Evolutionary conservation across 2,329 filamentous ascomycete species (phyloP).

Genomic region (Pyrenophora tritici-repentis): DNA sequence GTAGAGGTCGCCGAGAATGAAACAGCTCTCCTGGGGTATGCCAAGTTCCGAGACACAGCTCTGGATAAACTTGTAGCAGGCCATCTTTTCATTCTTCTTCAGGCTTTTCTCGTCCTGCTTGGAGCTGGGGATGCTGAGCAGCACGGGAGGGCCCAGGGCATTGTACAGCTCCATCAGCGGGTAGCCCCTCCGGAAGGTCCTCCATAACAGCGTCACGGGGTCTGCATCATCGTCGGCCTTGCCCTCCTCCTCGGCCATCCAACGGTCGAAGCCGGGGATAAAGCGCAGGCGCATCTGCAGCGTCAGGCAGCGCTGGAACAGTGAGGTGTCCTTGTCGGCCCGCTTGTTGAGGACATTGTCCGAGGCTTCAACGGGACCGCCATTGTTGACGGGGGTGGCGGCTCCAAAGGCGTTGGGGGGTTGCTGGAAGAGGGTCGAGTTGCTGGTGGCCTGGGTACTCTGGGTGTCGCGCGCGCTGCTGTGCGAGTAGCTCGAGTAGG

Average conservation of each 20-base stretch:
- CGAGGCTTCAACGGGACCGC: slow-evolving; percentile 73
- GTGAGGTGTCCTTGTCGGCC: slow-evolving; percentile 85
- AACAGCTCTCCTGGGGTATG: slow-evolving; percentile 80
- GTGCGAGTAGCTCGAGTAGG: slow-evolving; percentile 55
- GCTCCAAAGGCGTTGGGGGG: slow-evolving; percentile 30
- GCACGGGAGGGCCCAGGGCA: slow-evolving; percentile 71
- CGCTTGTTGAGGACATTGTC: slow-evolving; percentile 97
- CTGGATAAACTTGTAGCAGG: slow-evolving; percentile 90
- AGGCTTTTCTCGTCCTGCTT: slow-evolving; percentile 61
- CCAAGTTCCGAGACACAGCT: slow-evolving; percentile 83
- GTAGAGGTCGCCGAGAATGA: slow-evolving; percentile 89
- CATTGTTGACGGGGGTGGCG: slow-evolving; percentile 51
- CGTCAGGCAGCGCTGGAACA: slow-evolving; percentile 93
- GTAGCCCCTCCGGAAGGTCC: slow-evolving; percentile 79
- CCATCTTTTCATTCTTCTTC: slow-evolving; percentile 80
- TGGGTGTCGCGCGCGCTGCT: slow-evolving; percentile 54
- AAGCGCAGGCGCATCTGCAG: slow-evolving; percentile 80
- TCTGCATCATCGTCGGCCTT: slow-evolving; percentile 71
- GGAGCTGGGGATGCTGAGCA: slow-evolving; percentile 69
- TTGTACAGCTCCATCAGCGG: slow-evolving; percentile 92
- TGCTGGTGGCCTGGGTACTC: slow-evolving; percentile 52
- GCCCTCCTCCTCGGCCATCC: slow-evolving; percentile 73
- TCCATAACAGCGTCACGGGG: slow-evolving; percentile 90
- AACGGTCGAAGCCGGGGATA: slow-evolving; percentile 80
- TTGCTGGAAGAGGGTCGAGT: slow-evolving; percentile 52